Conservation (phyloP, 73 alveolate genomes). For the Blepharisma stoltei region DNA sequence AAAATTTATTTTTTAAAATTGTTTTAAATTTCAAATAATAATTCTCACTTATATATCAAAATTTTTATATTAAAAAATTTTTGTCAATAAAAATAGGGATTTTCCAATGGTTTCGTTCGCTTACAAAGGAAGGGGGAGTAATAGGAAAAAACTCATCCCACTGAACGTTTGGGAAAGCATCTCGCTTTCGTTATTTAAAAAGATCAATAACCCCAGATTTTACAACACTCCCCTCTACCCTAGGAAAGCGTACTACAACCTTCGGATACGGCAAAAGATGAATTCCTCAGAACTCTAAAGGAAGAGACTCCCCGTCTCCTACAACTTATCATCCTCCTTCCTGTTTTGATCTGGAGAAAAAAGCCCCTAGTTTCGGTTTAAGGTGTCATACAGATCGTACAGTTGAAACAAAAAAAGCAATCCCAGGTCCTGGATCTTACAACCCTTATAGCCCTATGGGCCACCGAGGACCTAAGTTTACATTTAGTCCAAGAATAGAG, state of each 20-base stretch:
- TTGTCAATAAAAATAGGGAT: no score
- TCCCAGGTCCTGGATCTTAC: slow-evolving; percentile 26
- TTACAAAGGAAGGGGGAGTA: no score
- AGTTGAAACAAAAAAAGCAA: neutral
- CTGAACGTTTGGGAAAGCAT: neutral
- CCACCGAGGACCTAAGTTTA: slow-evolving; percentile 14
- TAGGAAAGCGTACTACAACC: neutral
- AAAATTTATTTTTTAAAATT: no score
- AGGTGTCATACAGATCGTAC: no score
- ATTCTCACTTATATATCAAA: no score
- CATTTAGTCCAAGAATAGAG: neutral
- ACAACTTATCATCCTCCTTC: neutral
- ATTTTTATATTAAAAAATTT: no score
- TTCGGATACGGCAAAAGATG: slow-evolving; percentile 27
- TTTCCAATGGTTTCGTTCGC: no score
- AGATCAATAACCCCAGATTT: slow-evolving; percentile 12
- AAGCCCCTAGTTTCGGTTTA: neutral
- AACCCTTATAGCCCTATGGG: slow-evolving; percentile 18
- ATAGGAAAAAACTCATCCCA: neutral
- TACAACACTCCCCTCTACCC: neutral
- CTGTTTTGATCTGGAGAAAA: neutral
- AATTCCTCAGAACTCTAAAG: neutral
- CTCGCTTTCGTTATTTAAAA: neutral
- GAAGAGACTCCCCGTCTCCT: slow-evolving; percentile 22
- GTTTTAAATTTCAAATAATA: no score